Evolutionary conservation across 345 rosid genomes (phyloP).

Genomic region (Geranium brycei): DNA sequence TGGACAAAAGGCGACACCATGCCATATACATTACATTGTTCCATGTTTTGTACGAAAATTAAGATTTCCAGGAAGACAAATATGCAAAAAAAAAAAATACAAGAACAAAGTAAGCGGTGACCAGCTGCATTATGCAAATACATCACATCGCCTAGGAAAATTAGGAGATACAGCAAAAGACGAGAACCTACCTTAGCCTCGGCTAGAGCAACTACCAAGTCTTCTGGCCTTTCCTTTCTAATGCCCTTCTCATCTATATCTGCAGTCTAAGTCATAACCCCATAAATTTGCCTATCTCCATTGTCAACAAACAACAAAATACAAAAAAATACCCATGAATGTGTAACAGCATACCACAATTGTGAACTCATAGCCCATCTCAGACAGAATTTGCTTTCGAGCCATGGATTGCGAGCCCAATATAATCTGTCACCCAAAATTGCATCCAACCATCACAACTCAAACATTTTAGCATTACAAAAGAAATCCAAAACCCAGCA

Average conservation of each 20-base stretch:
- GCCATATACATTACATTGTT: neutral
- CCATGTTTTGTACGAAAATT: too few species aligned
- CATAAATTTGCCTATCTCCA: neutral
- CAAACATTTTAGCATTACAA: too few species aligned
- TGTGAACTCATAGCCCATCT: constrained; percentile 82
- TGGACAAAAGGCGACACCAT: neutral
- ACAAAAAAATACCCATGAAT: neutral
- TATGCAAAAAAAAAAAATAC: too few species aligned
- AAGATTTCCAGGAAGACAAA: neutral
- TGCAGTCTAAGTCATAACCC: constrained; percentile 40
- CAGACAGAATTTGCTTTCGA: constrained; percentile 51
- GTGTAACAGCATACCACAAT: constrained; percentile 27
- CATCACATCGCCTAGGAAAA: too few species aligned
- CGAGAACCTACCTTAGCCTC: constrained; percentile 58
- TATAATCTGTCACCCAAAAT: constrained; percentile 38
- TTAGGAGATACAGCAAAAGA: neutral
- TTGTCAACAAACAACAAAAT: neutral
- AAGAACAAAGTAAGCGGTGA: neutral
- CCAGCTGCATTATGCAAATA: neutral
- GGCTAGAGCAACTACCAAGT: constrained; percentile 75
- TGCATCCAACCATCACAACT: neutral
- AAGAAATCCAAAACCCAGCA: neutral
- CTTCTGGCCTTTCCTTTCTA: constrained; percentile 72
- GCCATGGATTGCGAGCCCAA: constrained; percentile 75
- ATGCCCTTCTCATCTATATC: constrained; percentile 81